Percentiles rank a stretch among this genome's conserved stretches.
phyloP scores from a whole-genome alignment of 2,329 filamentous ascomycete genomes.

The Colletotrichum liaoningense region DNA sequence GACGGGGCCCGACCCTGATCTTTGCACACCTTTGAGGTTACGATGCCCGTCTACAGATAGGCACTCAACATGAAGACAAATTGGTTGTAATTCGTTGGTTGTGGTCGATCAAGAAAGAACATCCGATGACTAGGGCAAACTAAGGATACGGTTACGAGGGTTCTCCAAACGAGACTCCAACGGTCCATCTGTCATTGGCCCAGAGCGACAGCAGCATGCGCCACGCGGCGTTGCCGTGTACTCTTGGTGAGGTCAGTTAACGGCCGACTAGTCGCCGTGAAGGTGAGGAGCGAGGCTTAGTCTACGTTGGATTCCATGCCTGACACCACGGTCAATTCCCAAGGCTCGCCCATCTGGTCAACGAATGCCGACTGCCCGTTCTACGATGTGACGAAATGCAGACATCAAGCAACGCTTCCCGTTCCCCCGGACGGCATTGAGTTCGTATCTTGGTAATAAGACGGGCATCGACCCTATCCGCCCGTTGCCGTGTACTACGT shows the following conservation, averaged over 20 bases:
- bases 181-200: conserved; percentile 1
- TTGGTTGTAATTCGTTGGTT: not conserved
- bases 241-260: conserved; percentile 11
- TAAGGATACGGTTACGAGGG: not conserved
- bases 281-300: conserved; percentile 17
- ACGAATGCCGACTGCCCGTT: conserved; percentile 14
- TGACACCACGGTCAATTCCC: conserved; percentile 18
- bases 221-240: conserved; percentile 29
- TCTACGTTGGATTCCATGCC: conserved; percentile 23
- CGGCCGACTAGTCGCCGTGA: conserved; percentile 14
- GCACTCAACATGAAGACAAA: not conserved
- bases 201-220: conserved; percentile 21
- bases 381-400: not conserved
- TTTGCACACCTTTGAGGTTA: not conserved
- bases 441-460: not conserved
- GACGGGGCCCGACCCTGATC: conserved; percentile 22
- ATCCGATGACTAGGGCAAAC: not conserved
- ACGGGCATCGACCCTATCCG: not conserved
- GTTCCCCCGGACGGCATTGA: not conserved
- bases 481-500: not conserved
- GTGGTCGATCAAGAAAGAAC: not conserved
- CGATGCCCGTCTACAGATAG: not conserved
- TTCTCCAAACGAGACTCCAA: not conserved
- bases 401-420: not conserved
- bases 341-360: not conserved